Evolutionary conservation across 805 yeast species (phyloP), one percentile per base, ranked within the genome.

Genomic region (Wickerhamiella bombiphila): DNA sequence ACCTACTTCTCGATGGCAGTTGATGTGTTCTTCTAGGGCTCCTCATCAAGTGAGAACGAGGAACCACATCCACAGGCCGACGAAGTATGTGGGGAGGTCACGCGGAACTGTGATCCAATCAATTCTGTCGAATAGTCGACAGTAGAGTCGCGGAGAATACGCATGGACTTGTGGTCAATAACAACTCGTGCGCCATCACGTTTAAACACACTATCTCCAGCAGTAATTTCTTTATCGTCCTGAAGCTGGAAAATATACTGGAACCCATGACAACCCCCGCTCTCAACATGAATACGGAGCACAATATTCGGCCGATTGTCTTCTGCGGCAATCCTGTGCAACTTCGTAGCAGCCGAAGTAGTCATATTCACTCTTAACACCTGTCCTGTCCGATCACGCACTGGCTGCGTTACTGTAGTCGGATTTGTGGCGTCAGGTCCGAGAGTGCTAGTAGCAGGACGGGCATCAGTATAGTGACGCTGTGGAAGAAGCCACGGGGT

Each of bases 221-320:
- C 47, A 21, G 56, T 57, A 16, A 61, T 52, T 15, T 52, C 56
- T 20, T 42, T 37, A 31, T 61, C 46, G 41, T 69, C 67, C 3
- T 74, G 66, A 32, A 91, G 64, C 37, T 73, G 69, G 51, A 91
- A 62, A 45, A 78, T 69, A 54, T 91, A 91, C 58, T 91, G 97
- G 59, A 82, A 91, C 15, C 98, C 98, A 57, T 91, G 98, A 56
- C 98, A 91, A 1, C 98, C 98, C 7, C 98, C 98, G 52, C 93
- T 79, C 49, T 85, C 95, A 7, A 91, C 96, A 9, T 66, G 61
- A 3, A 88, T 72, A 36, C 79, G 64, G 15, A 88, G 61, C 0
- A 83, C 82, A n/a, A 74, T 51, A 24, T 72, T 60, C 1, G 73
- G 71, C 37, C 76, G 69, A 6, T 60, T 46, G 39, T 81, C 93